A percentile compares a stretch with the other conserved stretches of the same genome.
Conservation (phyloP, 2,329 filamentous ascomycete genomes). For the Canariomyces notabilis region DNA sequence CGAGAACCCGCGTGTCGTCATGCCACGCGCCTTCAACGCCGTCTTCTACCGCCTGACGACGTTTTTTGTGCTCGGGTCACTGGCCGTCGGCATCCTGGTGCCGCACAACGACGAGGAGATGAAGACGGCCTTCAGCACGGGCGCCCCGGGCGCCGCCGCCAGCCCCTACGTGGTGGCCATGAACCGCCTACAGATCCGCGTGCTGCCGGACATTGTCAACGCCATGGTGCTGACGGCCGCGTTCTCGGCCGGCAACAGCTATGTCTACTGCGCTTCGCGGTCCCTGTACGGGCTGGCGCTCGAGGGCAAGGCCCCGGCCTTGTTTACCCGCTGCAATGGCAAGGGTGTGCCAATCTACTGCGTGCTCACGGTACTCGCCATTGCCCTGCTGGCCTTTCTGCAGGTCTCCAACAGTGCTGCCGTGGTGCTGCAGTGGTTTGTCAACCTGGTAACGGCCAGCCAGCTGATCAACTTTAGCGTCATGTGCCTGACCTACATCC, state of each 20-base stretch:
- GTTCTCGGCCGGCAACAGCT: constrained; percentile 42
- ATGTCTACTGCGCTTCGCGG: constrained; percentile 47
- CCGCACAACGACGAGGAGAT: constrained; percentile 53
- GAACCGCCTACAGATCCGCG: constrained; percentile 36
- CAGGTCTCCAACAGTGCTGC: constrained; percentile 35
- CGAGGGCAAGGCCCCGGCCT: constrained; percentile 42
- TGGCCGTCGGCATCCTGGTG: constrained; percentile 56
- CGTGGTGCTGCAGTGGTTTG: constrained; percentile 38
- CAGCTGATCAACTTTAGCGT: constrained; percentile 41
- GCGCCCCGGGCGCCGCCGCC: constrained; percentile 44
- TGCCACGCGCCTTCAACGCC: constrained; percentile 66
- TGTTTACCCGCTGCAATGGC: constrained; percentile 37
- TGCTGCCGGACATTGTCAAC: constrained; percentile 58
- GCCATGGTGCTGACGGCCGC: constrained; percentile 35
- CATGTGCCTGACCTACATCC: constrained; percentile 42
- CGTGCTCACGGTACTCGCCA: constrained; percentile 30
- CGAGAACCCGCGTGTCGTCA: constrained; percentile 57
- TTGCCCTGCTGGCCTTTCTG: constrained; percentile 35
- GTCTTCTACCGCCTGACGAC: constrained; percentile 67
- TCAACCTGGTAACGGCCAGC: constrained; percentile 34
- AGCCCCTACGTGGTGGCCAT: constrained; percentile 45
- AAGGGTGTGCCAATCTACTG: constrained; percentile 41
- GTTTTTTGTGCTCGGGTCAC: constrained; percentile 65
- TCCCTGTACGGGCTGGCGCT: constrained; percentile 47
- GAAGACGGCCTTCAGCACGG: constrained; percentile 45